A percentile compares a stretch with the other conserved stretches of the same genome.
phyloP scores from a whole-genome alignment of 75 land plant species.

The Sequoia sempervirens region DNA sequence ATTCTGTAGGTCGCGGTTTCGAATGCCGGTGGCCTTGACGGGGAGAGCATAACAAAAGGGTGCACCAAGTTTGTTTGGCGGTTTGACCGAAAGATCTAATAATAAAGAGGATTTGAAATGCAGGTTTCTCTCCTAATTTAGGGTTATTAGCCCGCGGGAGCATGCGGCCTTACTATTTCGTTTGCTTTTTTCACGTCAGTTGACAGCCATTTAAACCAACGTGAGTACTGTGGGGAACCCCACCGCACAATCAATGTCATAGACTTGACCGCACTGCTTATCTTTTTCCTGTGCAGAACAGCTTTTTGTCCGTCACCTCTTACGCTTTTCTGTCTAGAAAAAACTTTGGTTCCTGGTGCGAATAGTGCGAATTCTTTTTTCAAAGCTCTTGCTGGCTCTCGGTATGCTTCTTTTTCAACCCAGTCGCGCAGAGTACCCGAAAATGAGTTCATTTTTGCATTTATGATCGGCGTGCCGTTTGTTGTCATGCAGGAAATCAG shows the following conservation, averaged over 20 bases:
- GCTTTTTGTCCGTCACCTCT: neutral
- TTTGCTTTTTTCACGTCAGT: neutral
- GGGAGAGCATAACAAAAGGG: neutral
- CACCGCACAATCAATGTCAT: constrained; percentile 3
- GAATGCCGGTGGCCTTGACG: neutral
- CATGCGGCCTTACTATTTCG: neutral
- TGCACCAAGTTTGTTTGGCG: neutral
- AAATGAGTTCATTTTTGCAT: neutral
- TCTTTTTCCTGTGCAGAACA: neutral
- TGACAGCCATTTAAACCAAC: neutral
- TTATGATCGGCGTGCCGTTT: neutral
- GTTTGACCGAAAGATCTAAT: neutral
- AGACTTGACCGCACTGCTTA: constrained; percentile 3
- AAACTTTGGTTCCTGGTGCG: neutral
- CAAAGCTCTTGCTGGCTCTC: neutral
- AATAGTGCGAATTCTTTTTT: neutral
- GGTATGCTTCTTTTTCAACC: neutral
- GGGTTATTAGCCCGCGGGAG: neutral
- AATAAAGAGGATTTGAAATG: neutral
- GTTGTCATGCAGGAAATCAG: neutral
- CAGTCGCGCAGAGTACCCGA: neutral
- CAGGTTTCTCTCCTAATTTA: neutral
- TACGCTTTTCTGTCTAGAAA: neutral
- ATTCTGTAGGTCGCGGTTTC: constrained; percentile 5
- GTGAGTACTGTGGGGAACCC: neutral